Percentiles rank a stretch among this genome's conserved stretches.
phyloP scores from a whole-genome alignment of 2,329 filamentous ascomycete species.

The Whalleya microplaca region DNA sequence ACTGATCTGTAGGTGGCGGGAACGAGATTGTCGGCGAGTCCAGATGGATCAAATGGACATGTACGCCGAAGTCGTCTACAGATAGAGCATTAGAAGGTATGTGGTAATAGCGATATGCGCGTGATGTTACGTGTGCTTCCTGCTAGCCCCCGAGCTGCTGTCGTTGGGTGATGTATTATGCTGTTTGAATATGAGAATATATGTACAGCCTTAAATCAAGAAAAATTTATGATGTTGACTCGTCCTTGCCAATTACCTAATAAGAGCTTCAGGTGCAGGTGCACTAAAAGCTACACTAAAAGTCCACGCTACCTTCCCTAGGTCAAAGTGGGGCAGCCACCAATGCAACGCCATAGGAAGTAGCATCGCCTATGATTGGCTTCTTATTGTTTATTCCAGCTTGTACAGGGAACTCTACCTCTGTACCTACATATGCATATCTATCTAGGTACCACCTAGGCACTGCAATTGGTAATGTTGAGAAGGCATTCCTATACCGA shows the following conservation, averaged over 20 bases:
- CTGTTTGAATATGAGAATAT: no score
- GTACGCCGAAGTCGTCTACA: conserved; percentile 27
- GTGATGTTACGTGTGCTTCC: not conserved
- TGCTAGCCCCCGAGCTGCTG: not conserved
- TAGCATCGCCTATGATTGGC: not conserved
- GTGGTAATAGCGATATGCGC: not conserved
- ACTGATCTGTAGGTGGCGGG: conserved; percentile 5
- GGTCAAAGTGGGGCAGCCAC: not conserved
- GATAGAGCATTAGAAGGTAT: conserved; percentile 30
- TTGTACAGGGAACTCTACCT: not conserved
- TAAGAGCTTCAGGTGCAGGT: conserved; percentile 10
- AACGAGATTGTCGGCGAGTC: conserved; percentile 29
- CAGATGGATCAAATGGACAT: conserved; percentile 36
- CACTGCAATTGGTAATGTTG: no score
- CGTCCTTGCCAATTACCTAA: not conserved
- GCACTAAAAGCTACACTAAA: no score
- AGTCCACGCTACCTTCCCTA: not conserved
- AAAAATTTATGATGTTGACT: conserved; percentile 4
- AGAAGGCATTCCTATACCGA: no score
- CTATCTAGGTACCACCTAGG: no score
- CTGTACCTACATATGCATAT: not conserved
- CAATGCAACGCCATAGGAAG: not conserved
- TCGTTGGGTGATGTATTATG: not conserved
- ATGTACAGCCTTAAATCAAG: not conserved
- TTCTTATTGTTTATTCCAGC: not conserved